Evolutionary conservation across 73 alveolate species (phyloP).

Genomic region (Tetrahymena thermophila): DNA sequence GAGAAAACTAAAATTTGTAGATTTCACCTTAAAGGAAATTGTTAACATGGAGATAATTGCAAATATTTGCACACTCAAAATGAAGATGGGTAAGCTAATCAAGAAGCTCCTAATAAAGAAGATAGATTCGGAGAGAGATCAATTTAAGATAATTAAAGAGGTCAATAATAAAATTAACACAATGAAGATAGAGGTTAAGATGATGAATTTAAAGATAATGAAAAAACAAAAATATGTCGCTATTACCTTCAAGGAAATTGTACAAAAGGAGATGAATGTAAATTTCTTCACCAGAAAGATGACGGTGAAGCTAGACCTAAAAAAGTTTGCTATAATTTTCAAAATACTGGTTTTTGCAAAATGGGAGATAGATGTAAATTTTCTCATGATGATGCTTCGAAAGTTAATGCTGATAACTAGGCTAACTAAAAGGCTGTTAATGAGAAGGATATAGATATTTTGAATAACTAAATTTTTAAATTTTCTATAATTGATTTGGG

Average conservation of each 20-base stretch:
- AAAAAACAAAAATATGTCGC: neutral
- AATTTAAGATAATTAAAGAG: too few relatives aligned
- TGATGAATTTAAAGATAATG: neutral
- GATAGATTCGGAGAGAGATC: neutral
- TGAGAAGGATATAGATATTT: neutral
- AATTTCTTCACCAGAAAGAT: neutral
- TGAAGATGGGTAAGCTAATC: neutral
- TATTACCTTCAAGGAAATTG: neutral
- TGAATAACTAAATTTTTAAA: neutral
- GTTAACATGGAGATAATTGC: neutral
- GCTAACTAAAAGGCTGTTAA: neutral
- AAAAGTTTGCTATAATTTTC: neutral
- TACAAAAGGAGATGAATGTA: neutral
- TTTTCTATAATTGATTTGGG: neutral
- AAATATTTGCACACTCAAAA: neutral
- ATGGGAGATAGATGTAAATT: neutral
- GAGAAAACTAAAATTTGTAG: neutral
- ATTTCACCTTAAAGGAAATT: neutral
- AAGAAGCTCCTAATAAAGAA: neutral
- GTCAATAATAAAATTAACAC: too few relatives aligned
- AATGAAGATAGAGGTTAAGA: neutral
- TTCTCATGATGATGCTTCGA: neutral
- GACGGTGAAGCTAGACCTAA: neutral
- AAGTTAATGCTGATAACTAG: neutral
- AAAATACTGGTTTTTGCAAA: neutral